These are phyloP conservation scores for Xylaria sp. DNA, from an alignment of 2,329 filamentous ascomycete species.

Conservation along the genomic window DNA sequence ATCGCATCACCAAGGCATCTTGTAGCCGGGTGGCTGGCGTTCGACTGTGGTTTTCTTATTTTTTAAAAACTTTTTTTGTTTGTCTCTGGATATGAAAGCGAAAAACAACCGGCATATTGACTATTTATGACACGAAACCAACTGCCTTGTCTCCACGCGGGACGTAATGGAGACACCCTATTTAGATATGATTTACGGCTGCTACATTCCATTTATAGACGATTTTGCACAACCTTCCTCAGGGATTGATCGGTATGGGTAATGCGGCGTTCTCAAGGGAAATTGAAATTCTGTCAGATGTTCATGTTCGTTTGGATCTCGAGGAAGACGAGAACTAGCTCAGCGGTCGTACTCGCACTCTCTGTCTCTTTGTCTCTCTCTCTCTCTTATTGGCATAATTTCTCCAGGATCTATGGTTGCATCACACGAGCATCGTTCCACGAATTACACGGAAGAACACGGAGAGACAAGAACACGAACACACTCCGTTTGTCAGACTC, in stretches of 20 bases:
- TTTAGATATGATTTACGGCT: slow-evolving; percentile 27
- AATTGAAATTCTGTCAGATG: slow-evolving; percentile 20
- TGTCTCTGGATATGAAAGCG: slow-evolving; percentile 1
- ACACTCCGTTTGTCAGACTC: slow-evolving; percentile 3
- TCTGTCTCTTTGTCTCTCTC: neutral
- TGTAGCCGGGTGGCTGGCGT: slow-evolving; percentile 30
- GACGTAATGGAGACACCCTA: slow-evolving; percentile 26
- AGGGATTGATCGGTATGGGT: slow-evolving; percentile 31
- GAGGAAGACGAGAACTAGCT: slow-evolving; percentile 8
- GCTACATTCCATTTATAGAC: slow-evolving; percentile 31
- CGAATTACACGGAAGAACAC: slow-evolving; percentile 6
- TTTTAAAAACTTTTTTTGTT: too few relatives aligned
- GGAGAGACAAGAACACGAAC: neutral
- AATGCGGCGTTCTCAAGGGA: slow-evolving; percentile 28
- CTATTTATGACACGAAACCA: slow-evolving; percentile 9
- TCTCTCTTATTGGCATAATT: slow-evolving; percentile 12
- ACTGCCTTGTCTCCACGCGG: slow-evolving; percentile 26
- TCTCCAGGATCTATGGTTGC: slow-evolving; percentile 17
- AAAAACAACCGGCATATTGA: slow-evolving; percentile 3
- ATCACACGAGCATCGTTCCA: slow-evolving; percentile 25
- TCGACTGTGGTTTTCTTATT: slow-evolving; percentile 11
- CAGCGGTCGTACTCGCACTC: neutral
- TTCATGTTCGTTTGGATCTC: slow-evolving; percentile 14
- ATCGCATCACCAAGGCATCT: slow-evolving; percentile 38
- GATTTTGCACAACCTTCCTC: slow-evolving; percentile 29